Evolutionary conservation across 352 stramenopile species (phyloP), one percentile per base, ranked within the genome.

Genomic region (Pythium brassicae): DNA sequence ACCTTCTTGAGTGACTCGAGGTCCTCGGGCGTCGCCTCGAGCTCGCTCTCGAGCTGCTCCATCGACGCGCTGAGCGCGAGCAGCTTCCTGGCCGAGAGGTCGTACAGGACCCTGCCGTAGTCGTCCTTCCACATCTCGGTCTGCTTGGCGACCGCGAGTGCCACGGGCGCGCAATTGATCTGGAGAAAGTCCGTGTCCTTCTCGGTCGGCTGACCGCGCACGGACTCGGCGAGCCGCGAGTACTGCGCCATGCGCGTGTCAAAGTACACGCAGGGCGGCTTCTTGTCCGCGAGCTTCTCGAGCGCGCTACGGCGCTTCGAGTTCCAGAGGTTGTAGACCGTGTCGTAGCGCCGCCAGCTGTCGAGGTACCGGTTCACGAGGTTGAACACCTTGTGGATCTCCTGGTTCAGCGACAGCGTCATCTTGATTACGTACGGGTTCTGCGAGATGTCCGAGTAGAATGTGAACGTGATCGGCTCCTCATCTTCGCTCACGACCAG

Each of bases 391-490:
- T 94, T 95, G 76, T 98, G 89, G 61, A 98, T 97, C 57, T 93
- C 82, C 59, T 97, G 87, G 53, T 98, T 97, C 19, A 98, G 74
- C 15, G 78, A 90, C 44, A 98, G 55, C 20, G 90, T 97, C 72
- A 98, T 95, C 71, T 98, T 97, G 68, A 98, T 96, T 26, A 98
- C 86, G 66, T 98, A 97, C 45, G 92, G 90, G 50, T 97, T 97
- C 56, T 97, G 83, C 8, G 88, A 96, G 47, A 98, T 97, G 53
- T 98, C 94, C 26, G 95, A 91, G 69, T 97, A 98, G 57, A 98
- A 98, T 2, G 82, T 96, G 62, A 97, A 98, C 1, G 90, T 84
- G 50, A 97, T 86, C 0, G 92, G 92, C 56, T 98, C 94, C 57
- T 98, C 95, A 50, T 98, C 92, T 47, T 98, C 92, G 42, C 68